These are phyloP conservation scores for Pseudopyricularia cyperi DNA, from an alignment of 2,329 filamentous ascomycete species.

Conservation along the genomic window DNA sequence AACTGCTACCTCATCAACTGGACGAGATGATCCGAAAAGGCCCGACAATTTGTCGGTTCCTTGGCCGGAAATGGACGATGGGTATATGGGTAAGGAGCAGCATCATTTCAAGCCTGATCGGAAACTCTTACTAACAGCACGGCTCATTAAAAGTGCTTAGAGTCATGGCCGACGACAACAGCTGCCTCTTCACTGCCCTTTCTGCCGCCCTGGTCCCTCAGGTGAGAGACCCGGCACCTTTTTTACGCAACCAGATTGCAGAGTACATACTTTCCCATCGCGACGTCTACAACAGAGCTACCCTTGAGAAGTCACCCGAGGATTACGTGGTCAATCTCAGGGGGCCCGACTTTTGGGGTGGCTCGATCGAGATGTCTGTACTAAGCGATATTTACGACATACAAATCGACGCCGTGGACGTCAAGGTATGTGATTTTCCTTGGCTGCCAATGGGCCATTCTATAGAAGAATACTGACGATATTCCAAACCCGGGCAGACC, in stretches of 20 bases:
- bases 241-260: conserved; percentile 66
- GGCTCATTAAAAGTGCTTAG: conserved; percentile 47
- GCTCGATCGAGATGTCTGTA: conserved; percentile 79
- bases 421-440: conserved; percentile 30
- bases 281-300: conserved; percentile 59
- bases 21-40: background rate
- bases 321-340: conserved; percentile 76
- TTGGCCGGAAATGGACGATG: conserved; percentile 3
- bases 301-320: conserved; percentile 57
- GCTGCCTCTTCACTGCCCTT: conserved; percentile 84
- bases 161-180: conserved; percentile 95
- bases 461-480: background rate
- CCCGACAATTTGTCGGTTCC: conserved; percentile 1
- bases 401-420: conserved; percentile 76
- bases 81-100: background rate
- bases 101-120: background rate
- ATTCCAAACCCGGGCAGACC: background rate
- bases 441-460: too few relatives aligned
- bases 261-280: conserved; percentile 64
- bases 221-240: conserved; percentile 24
- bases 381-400: conserved; percentile 74
- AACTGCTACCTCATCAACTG: background rate
- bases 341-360: conserved; percentile 74
- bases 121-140: background rate
- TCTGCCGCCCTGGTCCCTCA: conserved; percentile 58